These are phyloP conservation scores for Pseudocercospora fijiensis DNA, from an alignment of 2,329 filamentous ascomycete species.

Conservation along the genomic window DNA sequence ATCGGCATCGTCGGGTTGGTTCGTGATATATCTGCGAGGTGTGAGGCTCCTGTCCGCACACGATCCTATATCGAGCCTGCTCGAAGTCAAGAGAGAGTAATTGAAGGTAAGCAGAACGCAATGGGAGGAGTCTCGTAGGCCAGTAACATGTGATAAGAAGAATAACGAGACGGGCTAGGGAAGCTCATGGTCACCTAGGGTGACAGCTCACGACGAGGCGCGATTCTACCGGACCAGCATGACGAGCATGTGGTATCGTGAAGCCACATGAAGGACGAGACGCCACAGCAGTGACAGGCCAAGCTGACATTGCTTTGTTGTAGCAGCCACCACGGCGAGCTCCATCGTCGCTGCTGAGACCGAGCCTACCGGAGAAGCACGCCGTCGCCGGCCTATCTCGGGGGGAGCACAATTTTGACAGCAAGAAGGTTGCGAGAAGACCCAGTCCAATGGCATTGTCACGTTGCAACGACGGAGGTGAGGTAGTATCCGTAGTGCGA, in stretches of 20 bases:
- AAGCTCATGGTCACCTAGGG: neutral
- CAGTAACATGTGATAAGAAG: neutral
- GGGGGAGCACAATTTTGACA: neutral
- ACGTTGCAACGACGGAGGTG: constrained; percentile 17
- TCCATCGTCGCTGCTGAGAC: constrained; percentile 1
- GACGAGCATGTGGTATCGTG: constrained; percentile 7
- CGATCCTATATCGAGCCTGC: neutral
- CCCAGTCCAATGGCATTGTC: constrained; percentile 19
- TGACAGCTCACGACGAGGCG: neutral
- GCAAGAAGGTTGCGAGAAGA: neutral
- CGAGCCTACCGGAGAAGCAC: neutral
- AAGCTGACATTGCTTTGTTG: constrained; percentile 14
- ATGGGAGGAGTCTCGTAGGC: neutral
- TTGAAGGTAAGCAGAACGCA: no score
- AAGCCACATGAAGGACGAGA: constrained; percentile 9
- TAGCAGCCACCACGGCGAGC: constrained; percentile 14
- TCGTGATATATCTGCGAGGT: neutral
- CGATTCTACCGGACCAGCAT: neutral
- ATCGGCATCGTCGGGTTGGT: constrained; percentile 42
- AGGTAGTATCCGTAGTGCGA: neutral
- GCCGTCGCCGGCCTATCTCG: constrained; percentile 18
- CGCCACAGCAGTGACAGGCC: constrained; percentile 18
- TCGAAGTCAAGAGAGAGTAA: neutral
- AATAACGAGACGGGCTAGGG: neutral
- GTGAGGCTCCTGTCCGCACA: neutral